Evolutionary conservation across 768 basidiomycete species (phyloP), one percentile per base, ranked within the genome.

Genomic region (Boletus edulis): DNA sequence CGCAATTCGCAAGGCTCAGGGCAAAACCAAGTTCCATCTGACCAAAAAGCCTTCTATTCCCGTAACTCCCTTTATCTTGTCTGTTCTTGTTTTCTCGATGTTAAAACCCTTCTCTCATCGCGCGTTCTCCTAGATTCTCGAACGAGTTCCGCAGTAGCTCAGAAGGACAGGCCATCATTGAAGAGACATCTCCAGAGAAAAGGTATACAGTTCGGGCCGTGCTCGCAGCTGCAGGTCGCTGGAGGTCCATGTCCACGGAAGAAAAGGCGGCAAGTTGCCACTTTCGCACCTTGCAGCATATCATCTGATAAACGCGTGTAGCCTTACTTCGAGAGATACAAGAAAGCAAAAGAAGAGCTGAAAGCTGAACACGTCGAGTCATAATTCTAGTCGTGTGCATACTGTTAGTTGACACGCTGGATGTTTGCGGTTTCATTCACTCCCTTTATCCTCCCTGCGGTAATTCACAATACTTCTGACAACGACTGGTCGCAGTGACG

Each of bases 171-270:
- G 47, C 52, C 12, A 15, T 67, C 34, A 56, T 61, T 17, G 50
- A 55, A 4, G 52, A 56, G 22, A 55, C 39, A 8, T 17, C 32
- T 15, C 39, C 49, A 27, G 55, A 51, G 5, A 54, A 53, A 37
- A 54, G 4, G 1, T 35, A 43, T 14, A 0, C 17, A 0, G 22
- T 62, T 40, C 58, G 60, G 5, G 43, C 56, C 12, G 31, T 56
- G 4, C 13, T 56, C 32, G 58, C 55, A 14, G 67, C 65, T 20
- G 74, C 37, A 15, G 50, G 38, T 5, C 63, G 59, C 14, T 76
- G 75, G 75, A 62, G 55, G 15, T 58, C 60, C 27, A 59, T 76
- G 69, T 62, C 70, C 8, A 13, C 43, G 2, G 63, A 61, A n/a
- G 72, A 73, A 51, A 74, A 71, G 56, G 59, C 62, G 9, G 74